Evolutionary conservation across 2,329 filamentous ascomycete species (phyloP).

Genomic region (Cytospora schulzeri): DNA sequence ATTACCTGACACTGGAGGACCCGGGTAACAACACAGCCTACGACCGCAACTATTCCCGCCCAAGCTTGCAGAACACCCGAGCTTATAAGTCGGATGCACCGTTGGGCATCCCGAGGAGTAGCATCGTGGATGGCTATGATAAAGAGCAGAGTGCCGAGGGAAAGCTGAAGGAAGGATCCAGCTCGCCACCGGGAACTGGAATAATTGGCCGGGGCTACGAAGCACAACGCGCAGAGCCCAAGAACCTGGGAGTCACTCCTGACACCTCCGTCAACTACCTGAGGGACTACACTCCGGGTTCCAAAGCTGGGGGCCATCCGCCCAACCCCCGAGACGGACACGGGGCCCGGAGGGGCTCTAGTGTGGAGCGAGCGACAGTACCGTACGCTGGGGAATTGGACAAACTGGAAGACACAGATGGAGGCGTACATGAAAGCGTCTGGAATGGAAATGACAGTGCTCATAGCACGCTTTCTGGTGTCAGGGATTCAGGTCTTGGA

Average conservation of each 20-base stretch:
- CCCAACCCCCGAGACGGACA: not conserved
- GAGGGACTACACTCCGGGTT: too few species aligned
- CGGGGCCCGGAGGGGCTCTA: not conserved
- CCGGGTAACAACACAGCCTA: not conserved
- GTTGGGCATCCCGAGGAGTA: too few species aligned
- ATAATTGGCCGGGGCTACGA: not conserved
- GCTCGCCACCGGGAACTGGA: not conserved
- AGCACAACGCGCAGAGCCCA: not conserved
- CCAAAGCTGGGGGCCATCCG: too few species aligned
- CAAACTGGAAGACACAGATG: not conserved
- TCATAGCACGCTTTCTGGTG: too few species aligned
- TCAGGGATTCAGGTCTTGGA: too few species aligned
- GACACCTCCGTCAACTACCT: not conserved
- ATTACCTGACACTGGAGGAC: not conserved
- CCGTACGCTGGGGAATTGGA: not conserved
- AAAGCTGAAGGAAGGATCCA: not conserved
- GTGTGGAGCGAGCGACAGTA: not conserved
- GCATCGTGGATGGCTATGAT: too few species aligned
- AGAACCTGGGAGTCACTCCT: not conserved
- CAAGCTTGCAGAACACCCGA: too few species aligned
- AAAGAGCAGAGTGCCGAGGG: too few species aligned
- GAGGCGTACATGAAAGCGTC: not conserved
- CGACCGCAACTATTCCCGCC: not conserved
- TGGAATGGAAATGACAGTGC: too few species aligned
- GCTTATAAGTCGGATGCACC: too few species aligned